phyloP scores from a whole-genome alignment of 768 basidiomycete species.

The Thelephora aurantiotincta region DNA sequence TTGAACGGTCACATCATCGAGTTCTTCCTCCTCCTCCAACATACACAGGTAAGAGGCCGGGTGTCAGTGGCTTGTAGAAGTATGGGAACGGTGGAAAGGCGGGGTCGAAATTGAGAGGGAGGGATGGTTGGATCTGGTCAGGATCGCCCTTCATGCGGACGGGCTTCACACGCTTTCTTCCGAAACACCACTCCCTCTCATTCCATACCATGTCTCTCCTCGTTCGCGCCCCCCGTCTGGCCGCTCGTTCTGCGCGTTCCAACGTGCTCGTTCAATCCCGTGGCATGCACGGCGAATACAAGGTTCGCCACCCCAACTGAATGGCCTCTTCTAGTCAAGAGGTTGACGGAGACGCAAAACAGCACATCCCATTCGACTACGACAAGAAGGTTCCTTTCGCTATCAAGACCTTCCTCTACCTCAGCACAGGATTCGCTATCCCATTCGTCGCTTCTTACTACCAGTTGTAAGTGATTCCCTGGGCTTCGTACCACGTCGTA shows the following conservation, averaged over 20 bases:
- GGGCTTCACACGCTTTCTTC: too few relatives aligned
- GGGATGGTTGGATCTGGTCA: too few relatives aligned
- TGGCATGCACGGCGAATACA: constrained; percentile 12
- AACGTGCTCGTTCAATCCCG: background rate
- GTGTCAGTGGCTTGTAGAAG: too few relatives aligned
- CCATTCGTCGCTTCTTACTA: constrained; percentile 48
- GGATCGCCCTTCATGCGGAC: too few relatives aligned
- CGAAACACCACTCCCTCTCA: too few relatives aligned
- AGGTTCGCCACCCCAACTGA: constrained; percentile 4
- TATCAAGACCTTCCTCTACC: constrained; percentile 30
- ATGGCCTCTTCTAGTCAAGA: constrained; percentile 23
- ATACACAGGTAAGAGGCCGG: too few relatives aligned
- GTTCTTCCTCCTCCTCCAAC: constrained; percentile 35
- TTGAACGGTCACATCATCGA: constrained; percentile 57
- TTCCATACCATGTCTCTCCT: background rate
- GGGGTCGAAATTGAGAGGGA: too few relatives aligned
- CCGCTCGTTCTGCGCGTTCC: background rate
- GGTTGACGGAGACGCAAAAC: background rate
- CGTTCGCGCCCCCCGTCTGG: background rate
- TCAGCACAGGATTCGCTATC: constrained; percentile 46
- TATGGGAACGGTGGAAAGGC: too few relatives aligned
- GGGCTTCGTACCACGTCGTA: background rate
- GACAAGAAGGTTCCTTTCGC: constrained; percentile 18
- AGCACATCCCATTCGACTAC: constrained; percentile 23
- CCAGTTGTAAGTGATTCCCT: constrained; percentile 41